Conservation (phyloP, 306 rosid species). For the Fragaria vesca region DNA sequence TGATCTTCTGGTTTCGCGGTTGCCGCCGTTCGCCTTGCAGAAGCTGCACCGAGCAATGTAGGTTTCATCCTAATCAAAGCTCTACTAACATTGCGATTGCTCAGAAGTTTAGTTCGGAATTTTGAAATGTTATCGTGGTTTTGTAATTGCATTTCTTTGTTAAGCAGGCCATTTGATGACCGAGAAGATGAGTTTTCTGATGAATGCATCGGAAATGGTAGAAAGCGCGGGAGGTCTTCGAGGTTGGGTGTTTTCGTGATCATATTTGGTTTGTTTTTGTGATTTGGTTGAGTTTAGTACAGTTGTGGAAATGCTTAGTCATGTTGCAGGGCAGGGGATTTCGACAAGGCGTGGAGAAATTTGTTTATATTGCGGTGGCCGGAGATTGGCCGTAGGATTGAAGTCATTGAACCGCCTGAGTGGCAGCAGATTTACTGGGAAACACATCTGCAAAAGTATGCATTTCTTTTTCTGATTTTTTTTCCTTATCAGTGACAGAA, state of each 20-base stretch:
- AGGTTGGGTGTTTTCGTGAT: constrained; percentile 18
- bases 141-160: constrained; percentile 14
- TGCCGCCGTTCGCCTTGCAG: constrained; percentile 54
- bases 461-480: not conserved
- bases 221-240: constrained; percentile 65
- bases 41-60: constrained; percentile 52
- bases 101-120: not conserved
- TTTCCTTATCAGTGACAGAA: not conserved
- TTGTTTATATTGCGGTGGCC: constrained; percentile 61
- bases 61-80: constrained; percentile 11
- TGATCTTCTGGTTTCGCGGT: constrained; percentile 38
- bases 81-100: not conserved
- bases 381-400: constrained; percentile 28
- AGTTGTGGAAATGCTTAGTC: not conserved
- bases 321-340: constrained; percentile 48
- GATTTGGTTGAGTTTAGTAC: constrained; percentile 7
- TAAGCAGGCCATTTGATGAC: constrained; percentile 50
- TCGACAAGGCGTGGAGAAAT: constrained; percentile 54
- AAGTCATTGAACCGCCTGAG: constrained; percentile 29
- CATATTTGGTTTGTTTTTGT: not conserved
- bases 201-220: constrained; percentile 39
- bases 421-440: constrained; percentile 90
- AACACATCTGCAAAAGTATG: constrained; percentile 75
- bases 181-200: constrained; percentile 27
- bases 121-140: not conserved